Percentiles rank a stretch among this genome's conserved stretches.
Conservation (phyloP, 23 red algal genomes). For the Cyanidiococcus yangmingshanensis region DNA sequence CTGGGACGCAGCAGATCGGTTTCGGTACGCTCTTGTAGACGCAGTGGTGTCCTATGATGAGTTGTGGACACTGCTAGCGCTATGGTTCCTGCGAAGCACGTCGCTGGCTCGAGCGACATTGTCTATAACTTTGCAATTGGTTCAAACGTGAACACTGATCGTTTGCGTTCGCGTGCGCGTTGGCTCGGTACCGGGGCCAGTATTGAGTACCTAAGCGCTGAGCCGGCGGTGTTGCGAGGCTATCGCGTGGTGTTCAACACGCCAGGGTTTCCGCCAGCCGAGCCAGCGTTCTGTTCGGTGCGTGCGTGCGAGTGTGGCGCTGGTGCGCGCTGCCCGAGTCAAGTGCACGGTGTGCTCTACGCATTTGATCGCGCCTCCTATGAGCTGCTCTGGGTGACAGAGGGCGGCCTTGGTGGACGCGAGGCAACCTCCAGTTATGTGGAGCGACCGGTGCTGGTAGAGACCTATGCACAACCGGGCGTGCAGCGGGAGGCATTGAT, state of each 20-base stretch:
- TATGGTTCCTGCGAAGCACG: background rate
- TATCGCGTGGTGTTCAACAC: constrained; percentile 15
- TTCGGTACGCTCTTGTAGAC: no score
- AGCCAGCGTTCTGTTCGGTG: constrained; percentile 5
- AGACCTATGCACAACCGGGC: background rate
- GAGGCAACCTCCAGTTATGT: constrained; percentile 7
- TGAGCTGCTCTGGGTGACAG: constrained; percentile 15
- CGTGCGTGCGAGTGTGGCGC: background rate
- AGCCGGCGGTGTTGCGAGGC: constrained; percentile 15
- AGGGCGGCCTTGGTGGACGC: constrained; percentile 12
- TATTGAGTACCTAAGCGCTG: background rate
- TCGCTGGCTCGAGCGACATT: background rate
- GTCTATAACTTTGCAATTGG: constrained; percentile 12
- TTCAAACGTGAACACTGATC: background rate
- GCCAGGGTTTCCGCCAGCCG: constrained; percentile 15
- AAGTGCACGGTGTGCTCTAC: constrained; percentile 18
- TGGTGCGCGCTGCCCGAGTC: background rate
- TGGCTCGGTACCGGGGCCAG: background rate
- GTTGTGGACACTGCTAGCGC: no score
- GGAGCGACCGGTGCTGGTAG: constrained; percentile 4
- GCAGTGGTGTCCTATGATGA: no score
- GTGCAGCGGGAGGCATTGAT: background rate
- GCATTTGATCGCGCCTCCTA: background rate
- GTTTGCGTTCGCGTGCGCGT: background rate
- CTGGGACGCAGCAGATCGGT: no score